Percentiles rank a stretch among this genome's conserved stretches.
Conservation (phyloP, 352 stramenopile species). For the Hyphochytrium catenoides region DNA sequence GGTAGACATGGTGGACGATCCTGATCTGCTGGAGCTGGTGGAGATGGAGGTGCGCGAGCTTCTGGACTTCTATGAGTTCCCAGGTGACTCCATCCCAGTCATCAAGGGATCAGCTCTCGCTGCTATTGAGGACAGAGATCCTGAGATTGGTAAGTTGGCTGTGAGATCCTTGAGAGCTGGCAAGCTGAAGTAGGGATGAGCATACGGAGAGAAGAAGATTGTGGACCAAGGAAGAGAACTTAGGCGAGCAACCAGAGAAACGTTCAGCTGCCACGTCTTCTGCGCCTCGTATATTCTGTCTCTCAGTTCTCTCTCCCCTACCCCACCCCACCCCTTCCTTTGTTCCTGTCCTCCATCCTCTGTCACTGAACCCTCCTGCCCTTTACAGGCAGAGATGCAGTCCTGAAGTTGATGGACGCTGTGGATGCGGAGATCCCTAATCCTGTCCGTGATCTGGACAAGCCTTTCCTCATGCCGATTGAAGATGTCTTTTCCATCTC, state of each 20-base stretch:
- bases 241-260: too few relatives aligned
- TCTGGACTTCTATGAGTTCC: slow-evolving; percentile 84
- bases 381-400: slow-evolving; percentile 30
- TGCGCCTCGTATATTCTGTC: too few relatives aligned
- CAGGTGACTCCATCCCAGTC: slow-evolving; percentile 81
- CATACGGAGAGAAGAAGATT: too few relatives aligned
- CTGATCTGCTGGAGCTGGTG: slow-evolving; percentile 76
- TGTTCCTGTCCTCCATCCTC: too few relatives aligned
- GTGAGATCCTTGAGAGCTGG: too few relatives aligned
- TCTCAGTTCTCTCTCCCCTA: too few relatives aligned
- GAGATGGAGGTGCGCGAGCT: slow-evolving; percentile 87
- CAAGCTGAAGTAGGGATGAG: too few relatives aligned
- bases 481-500: slow-evolving; percentile 92
- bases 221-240: too few relatives aligned
- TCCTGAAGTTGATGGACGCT: slow-evolving; percentile 80
- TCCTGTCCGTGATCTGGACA: slow-evolving; percentile 72
- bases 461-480: slow-evolving; percentile 88
- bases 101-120: slow-evolving; percentile 73
- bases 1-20: slow-evolving; percentile 76
- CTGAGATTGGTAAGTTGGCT: slow-evolving; percentile 50
- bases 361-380: too few relatives aligned
- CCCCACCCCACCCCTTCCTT: too few relatives aligned
- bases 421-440: slow-evolving; percentile 60
- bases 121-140: slow-evolving; percentile 67
- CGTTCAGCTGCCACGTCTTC: too few relatives aligned